phyloP scores from a whole-genome alignment of 352 stramenopile genomes.

The Phytopythium montanum region DNA sequence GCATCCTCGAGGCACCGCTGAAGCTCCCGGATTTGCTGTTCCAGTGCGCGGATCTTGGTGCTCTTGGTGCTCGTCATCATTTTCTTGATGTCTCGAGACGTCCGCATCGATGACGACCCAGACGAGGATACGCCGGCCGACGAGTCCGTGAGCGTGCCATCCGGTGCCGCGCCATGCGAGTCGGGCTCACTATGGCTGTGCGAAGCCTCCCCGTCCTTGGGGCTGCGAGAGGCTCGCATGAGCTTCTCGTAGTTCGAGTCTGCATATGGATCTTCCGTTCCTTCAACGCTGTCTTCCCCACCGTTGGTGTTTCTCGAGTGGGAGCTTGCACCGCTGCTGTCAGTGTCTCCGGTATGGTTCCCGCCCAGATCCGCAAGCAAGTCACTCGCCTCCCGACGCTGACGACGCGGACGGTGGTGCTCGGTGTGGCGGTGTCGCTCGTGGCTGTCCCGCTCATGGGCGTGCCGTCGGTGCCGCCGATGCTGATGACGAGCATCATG shows the following conservation, averaged over 20 bases:
- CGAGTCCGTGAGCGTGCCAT: slow-evolving; percentile 8
- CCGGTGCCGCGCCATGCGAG: not conserved
- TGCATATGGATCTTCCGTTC: slow-evolving; percentile 45
- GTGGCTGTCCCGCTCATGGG: not conserved
- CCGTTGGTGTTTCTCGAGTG: slow-evolving; percentile 8
- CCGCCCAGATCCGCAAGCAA: slow-evolving; percentile 1
- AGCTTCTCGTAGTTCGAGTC: slow-evolving; percentile 58
- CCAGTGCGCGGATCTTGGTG: slow-evolving; percentile 44
- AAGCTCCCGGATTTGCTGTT: slow-evolving; percentile 63
- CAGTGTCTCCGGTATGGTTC: not conserved
- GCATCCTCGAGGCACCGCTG: slow-evolving; percentile 53
- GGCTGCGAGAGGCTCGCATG: slow-evolving; percentile 35
- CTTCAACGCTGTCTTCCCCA: slow-evolving; percentile 12
- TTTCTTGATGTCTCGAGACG: slow-evolving; percentile 16
- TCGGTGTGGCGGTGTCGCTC: not conserved
- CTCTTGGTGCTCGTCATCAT: slow-evolving; percentile 26
- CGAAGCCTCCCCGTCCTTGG: slow-evolving; percentile 1
- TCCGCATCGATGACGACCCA: slow-evolving; percentile 2
- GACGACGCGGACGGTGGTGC: not conserved
- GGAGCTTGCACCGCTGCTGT: not conserved
- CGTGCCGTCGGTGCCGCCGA: not conserved
- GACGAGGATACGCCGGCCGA: slow-evolving; percentile 2
- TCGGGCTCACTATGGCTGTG: not conserved
- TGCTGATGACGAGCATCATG: slow-evolving; percentile 22
- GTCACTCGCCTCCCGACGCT: slow-evolving; percentile 1